A percentile compares a stretch with the other conserved stretches of the same genome.
Conservation (phyloP, 768 basidiomycete genomes). For the Holtermanniella nyarrowii region DNA sequence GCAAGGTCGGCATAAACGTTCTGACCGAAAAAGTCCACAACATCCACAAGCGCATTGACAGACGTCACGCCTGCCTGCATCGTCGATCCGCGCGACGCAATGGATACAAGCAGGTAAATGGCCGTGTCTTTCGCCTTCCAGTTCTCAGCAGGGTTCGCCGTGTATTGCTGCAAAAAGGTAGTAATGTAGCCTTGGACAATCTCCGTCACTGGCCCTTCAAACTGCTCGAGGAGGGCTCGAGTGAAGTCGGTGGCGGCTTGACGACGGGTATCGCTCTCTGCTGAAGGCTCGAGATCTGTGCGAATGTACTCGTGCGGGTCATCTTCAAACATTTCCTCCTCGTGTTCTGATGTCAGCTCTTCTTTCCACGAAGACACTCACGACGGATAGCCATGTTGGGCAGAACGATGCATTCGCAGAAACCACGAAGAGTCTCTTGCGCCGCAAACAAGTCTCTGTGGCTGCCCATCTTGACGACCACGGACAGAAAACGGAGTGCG, state of each 20-base stretch:
- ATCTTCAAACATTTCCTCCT: constrained; percentile 92
- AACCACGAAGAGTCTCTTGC: constrained; percentile 67
- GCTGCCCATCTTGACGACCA: constrained; percentile 77
- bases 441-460: constrained; percentile 65
- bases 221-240: constrained; percentile 69
- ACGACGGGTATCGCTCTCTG: constrained; percentile 72
- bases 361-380: constrained; percentile 22
- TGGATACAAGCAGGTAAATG: constrained; percentile 82
- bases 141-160: constrained; percentile 47
- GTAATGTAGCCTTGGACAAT: constrained; percentile 78
- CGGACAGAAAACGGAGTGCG: constrained; percentile 80
- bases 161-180: constrained; percentile 60
- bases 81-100: constrained; percentile 82
- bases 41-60: constrained; percentile 80
- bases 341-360: constrained; percentile 50
- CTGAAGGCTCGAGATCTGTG: constrained; percentile 61
- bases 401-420: constrained; percentile 81
- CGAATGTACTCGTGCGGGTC: constrained; percentile 92
- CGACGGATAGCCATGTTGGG: constrained; percentile 80
- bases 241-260: constrained; percentile 95
- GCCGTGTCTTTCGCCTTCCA: constrained; percentile 94
- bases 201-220: constrained; percentile 74
- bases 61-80: constrained; percentile 85
- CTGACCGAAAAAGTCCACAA: constrained; percentile 90
- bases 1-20: constrained; percentile 80